phyloP scores from a whole-genome alignment of 2,329 filamentous ascomycete genomes.

The Ceratocystis huliohia region DNA sequence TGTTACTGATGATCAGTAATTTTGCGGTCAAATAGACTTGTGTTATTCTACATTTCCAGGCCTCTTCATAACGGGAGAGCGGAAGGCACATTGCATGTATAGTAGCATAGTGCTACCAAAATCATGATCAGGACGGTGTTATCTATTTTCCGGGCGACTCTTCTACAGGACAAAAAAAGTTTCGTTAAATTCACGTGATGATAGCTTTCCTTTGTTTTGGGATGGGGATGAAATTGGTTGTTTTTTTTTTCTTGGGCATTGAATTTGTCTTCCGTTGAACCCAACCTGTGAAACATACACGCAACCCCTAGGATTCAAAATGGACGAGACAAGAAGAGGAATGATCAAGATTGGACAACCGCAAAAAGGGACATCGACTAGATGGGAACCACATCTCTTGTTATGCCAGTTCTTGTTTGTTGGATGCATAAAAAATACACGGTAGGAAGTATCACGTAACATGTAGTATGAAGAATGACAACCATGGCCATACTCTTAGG shows the following conservation, averaged over 20 bases:
- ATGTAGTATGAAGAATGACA: constrained; percentile 6
- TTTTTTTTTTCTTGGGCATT: constrained; percentile 7
- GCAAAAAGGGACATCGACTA: not conserved
- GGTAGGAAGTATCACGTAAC: not conserved
- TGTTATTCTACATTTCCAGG: constrained; percentile 47
- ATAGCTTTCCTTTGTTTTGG: constrained; percentile 18
- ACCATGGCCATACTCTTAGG: constrained; percentile 9
- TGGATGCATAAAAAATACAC: constrained; percentile 7
- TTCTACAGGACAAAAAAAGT: constrained; percentile 22
- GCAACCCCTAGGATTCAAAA: not conserved
- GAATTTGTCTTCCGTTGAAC: constrained; percentile 3
- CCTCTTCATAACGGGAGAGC: constrained; percentile 41
- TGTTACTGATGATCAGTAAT: constrained; percentile 52
- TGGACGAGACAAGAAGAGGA: not conserved
- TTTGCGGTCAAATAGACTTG: constrained; percentile 31
- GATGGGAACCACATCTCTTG: not conserved
- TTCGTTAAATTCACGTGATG: constrained; percentile 20
- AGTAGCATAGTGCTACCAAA: constrained; percentile 41
- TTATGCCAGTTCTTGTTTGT: not conserved
- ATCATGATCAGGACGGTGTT: constrained; percentile 23
- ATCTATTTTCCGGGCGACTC: constrained; percentile 23
- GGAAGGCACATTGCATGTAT: constrained; percentile 49
- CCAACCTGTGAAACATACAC: constrained; percentile 4
- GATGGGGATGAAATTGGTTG: constrained; percentile 10
- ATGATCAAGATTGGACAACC: not conserved